Conservation (phyloP, 1,284 basidiomycete species). For the Cryptococcus maquisensis region DNA sequence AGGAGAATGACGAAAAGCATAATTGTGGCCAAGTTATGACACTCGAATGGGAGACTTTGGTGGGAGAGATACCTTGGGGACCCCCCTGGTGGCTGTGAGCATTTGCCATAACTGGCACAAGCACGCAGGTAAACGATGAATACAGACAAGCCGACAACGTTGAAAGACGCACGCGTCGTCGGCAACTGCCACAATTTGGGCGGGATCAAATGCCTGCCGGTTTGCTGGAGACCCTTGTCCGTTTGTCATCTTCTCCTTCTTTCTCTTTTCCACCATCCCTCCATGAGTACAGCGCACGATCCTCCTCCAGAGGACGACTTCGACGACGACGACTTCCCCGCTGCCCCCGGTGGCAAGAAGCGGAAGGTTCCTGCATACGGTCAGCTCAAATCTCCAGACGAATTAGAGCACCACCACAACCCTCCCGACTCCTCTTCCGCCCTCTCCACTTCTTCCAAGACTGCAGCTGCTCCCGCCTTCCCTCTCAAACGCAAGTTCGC, state of each 20-base stretch:
- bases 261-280: background rate
- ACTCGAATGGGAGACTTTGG: too few species aligned
- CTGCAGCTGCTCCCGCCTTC: background rate
- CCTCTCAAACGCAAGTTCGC: background rate
- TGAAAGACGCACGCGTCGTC: background rate
- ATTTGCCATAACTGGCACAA: too few species aligned
- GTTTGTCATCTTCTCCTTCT: background rate
- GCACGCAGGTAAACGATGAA: too few species aligned
- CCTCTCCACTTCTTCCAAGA: background rate
- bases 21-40: too few species aligned
- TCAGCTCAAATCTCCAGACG: background rate
- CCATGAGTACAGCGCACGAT: background rate
- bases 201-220: background rate
- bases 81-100: too few species aligned
- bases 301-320: conserved; percentile 14
- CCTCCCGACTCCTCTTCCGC: background rate
- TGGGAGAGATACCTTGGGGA: too few species aligned
- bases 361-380: conserved; percentile 31
- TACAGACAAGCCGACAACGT: background rate
- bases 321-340: conserved; percentile 23
- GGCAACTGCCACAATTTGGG: too few species aligned
- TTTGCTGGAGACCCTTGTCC: background rate
- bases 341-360: conserved; percentile 35
- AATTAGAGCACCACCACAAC: background rate
- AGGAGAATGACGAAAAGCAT: too few species aligned